A percentile compares a stretch with the other conserved stretches of the same genome.
Evolutionary conservation across 176 grass and related monocot species (phyloP).

Genomic region (Rhynchospora tenuis): DNA sequence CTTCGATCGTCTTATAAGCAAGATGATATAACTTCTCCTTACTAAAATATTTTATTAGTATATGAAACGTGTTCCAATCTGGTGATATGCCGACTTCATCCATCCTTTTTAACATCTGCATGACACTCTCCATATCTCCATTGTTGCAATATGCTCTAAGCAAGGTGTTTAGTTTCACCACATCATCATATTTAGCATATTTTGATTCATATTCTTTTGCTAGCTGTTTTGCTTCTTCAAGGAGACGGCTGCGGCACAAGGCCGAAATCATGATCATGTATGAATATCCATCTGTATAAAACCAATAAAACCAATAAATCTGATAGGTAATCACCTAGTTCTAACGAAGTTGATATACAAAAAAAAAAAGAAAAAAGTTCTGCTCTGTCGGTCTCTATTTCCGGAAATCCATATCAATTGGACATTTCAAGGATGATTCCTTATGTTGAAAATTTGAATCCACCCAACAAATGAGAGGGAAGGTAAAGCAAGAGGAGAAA

Average conservation of each 20-base stretch:
- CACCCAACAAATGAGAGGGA: background rate
- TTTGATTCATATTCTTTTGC: conserved; percentile 83
- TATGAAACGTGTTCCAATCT: conserved; percentile 95
- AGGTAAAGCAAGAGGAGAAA: background rate
- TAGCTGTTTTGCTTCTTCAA: conserved; percentile 69
- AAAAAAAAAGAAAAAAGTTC: background rate
- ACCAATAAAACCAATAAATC: conserved; percentile 17
- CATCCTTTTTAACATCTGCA: conserved; percentile 84
- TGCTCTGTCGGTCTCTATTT: background rate
- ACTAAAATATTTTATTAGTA: conserved; percentile 79
- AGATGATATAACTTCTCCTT: conserved; percentile 83
- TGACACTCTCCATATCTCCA: conserved; percentile 85
- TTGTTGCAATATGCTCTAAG: conserved; percentile 80
- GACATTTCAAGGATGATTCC: background rate
- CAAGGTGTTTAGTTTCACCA: conserved; percentile 90
- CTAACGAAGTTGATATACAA: background rate
- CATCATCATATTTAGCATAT: conserved; percentile 77
- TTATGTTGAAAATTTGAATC: background rate
- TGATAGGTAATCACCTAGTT: background rate
- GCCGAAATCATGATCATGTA: conserved; percentile 93
- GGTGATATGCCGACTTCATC: conserved; percentile 70
- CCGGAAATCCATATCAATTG: background rate
- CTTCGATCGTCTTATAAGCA: conserved; percentile 79
- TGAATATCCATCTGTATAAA: conserved; percentile 90
- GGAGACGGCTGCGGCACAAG: conserved; percentile 65